Evolutionary conservation across 2,329 filamentous ascomycete species (phyloP).

Genomic region (Penicillium janthinellum): DNA sequence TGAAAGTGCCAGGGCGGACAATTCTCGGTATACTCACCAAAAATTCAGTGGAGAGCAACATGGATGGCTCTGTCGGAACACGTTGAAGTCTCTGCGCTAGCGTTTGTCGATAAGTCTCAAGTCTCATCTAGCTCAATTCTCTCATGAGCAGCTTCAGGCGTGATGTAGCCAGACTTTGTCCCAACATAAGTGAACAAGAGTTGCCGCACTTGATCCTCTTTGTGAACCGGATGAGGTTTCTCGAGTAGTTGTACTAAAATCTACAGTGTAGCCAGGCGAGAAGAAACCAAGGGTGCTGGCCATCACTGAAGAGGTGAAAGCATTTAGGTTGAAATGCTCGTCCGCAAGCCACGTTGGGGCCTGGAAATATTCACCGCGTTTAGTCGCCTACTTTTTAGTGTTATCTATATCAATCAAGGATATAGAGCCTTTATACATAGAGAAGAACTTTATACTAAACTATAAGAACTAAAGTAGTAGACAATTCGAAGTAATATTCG

Average conservation of each 20-base stretch:
- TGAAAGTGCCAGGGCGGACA: not conserved
- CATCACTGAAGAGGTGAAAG: slow-evolving; percentile 21
- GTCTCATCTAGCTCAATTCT: slow-evolving; percentile 19
- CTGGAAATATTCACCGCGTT: not conserved
- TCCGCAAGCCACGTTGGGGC: slow-evolving; percentile 23
- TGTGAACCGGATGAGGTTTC: not conserved
- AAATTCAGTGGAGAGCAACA: slow-evolving; percentile 20
- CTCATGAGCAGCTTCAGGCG: slow-evolving; percentile 20
- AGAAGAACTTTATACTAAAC: too few species aligned
- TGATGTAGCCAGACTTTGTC: slow-evolving; percentile 25
- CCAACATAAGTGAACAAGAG: slow-evolving; percentile 25
- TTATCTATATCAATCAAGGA: not conserved
- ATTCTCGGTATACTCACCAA: slow-evolving; percentile 9
- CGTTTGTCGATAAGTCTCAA: slow-evolving; percentile 19
- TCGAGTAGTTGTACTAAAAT: not conserved
- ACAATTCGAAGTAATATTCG: too few species aligned
- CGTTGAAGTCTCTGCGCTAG: slow-evolving; percentile 16
- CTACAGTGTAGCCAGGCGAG: slow-evolving; percentile 5
- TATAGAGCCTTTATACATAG: not conserved
- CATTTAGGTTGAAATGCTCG: slow-evolving; percentile 27
- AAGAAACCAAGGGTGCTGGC: slow-evolving; percentile 7
- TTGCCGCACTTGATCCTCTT: slow-evolving; percentile 18
- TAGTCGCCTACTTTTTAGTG: too few species aligned
- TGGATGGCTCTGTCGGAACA: slow-evolving; percentile 6
- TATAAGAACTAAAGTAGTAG: too few species aligned